Conservation (phyloP, 495 filamentous ascomycete species). For the Talaromyces proteolyticus region DNA sequence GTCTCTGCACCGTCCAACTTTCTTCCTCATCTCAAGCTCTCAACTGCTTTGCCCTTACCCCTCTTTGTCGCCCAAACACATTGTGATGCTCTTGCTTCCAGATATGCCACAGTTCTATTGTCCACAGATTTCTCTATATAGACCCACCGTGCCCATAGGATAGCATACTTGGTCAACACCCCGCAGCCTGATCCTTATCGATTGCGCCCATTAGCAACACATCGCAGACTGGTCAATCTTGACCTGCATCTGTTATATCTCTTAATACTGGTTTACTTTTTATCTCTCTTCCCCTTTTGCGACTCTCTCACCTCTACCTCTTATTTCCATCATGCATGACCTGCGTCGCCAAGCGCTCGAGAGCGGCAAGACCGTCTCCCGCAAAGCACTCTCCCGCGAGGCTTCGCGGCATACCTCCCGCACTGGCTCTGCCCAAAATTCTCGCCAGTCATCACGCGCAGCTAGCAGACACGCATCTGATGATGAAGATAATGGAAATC, state of each 20-base stretch:
- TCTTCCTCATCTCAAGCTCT: constrained; percentile 5
- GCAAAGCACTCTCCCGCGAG: constrained; percentile 73
- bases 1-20: constrained; percentile 5
- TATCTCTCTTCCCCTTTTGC: neutral
- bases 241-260: constrained; percentile 1
- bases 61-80: constrained; percentile 10
- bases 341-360: constrained; percentile 77
- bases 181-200: neutral
- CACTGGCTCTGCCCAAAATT: constrained; percentile 54
- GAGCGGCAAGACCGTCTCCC: constrained; percentile 87
- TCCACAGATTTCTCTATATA: neutral
- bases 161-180: constrained; percentile 9
- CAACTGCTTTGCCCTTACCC: constrained; percentile 7
- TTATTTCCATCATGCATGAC: constrained; percentile 29
- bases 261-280: neutral
- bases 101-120: constrained; percentile 3
- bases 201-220: too few relatives aligned
- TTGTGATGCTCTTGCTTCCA: constrained; percentile 22
- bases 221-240: constrained; percentile 9
- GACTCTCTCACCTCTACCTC: constrained; percentile 3
- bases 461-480: constrained; percentile 60
- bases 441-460: constrained; percentile 45
- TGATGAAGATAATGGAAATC: constrained; percentile 65
- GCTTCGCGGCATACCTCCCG: constrained; percentile 61
- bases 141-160: constrained; percentile 23